Evolutionary conservation across 2,329 filamentous ascomycete genomes (phyloP).

Genomic region (Cladobotryum mycophilum): DNA sequence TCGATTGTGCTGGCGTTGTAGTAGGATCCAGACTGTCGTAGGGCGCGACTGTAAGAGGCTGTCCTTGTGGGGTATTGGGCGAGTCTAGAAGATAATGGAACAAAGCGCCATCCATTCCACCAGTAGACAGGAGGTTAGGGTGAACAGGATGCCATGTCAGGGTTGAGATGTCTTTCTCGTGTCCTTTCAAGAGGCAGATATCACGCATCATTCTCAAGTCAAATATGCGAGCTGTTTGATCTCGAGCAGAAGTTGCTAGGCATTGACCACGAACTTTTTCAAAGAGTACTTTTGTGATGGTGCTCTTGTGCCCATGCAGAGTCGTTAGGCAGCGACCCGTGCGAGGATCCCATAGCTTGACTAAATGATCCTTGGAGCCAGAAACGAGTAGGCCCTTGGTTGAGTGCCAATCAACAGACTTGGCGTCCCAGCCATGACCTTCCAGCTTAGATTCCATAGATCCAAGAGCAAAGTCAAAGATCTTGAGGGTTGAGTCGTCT

Average conservation of each 20-base stretch:
- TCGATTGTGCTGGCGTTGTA: conserved; percentile 78
- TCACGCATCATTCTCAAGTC: conserved; percentile 98
- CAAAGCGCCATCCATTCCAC: conserved; percentile 81
- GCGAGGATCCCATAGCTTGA: conserved; percentile 98
- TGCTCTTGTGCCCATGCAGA: conserved; percentile 94
- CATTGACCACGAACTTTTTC: conserved; percentile 79
- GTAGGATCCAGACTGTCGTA: conserved; percentile 78
- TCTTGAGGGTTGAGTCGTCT: conserved; percentile 88
- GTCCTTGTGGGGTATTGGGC: conserved; percentile 74
- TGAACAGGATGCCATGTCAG: conserved; percentile 93
- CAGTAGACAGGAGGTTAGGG: conserved; percentile 80
- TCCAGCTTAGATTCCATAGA: conserved; percentile 75
- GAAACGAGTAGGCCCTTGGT: conserved; percentile 91
- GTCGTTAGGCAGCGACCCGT: conserved; percentile 86
- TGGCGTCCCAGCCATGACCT: conserved; percentile 97
- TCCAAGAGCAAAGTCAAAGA: conserved; percentile 90
- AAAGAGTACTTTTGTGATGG: conserved; percentile 87
- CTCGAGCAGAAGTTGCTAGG: conserved; percentile 85
- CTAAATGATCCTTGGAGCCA: conserved; percentile 93
- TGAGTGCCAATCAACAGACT: conserved; percentile 96
- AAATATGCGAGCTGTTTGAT: conserved; percentile 88
- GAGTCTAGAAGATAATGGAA: conserved; percentile 96
- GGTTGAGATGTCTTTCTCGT: conserved; percentile 93
- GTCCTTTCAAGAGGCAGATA: conserved; percentile 84
- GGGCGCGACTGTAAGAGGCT: conserved; percentile 65